A percentile compares a stretch with the other conserved stretches of the same genome.
These are phyloP conservation scores for Pseudoscleropodium purum DNA, from an alignment of 225 moss, liverwort and hornwort genomes.

Conservation along the genomic window DNA sequence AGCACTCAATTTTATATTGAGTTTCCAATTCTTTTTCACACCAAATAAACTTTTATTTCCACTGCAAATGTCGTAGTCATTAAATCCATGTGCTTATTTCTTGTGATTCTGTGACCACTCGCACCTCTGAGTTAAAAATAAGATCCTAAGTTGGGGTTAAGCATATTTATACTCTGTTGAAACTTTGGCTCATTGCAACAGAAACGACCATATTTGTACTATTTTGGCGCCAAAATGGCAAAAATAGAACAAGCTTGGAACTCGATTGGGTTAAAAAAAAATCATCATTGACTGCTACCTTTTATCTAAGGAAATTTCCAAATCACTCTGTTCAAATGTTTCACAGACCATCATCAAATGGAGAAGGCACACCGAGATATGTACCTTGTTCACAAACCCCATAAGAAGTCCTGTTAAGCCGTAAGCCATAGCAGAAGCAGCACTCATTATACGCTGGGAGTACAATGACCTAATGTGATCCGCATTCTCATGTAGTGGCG, in stretches of 20 bases:
- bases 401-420: conserved; percentile 51
- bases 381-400: conserved; percentile 62
- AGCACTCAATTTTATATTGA: background rate
- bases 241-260: background rate
- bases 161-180: background rate
- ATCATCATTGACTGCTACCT: background rate
- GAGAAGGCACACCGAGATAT: background rate
- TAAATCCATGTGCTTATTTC: background rate
- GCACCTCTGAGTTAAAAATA: background rate
- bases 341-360: background rate
- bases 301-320: background rate
- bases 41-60: background rate
- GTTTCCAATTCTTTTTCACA: background rate
- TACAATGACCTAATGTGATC: conserved; percentile 49
- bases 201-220: background rate
- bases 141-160: background rate
- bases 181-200: background rate
- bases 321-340: background rate
- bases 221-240: background rate
- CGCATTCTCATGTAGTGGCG: conserved; percentile 36
- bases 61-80: background rate
- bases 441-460: conserved; percentile 54
- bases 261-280: background rate
- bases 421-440: conserved; percentile 45
- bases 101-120: background rate